phyloP scores from a whole-genome alignment of 2,329 filamentous ascomycete genomes.

The Metarhizium album region DNA sequence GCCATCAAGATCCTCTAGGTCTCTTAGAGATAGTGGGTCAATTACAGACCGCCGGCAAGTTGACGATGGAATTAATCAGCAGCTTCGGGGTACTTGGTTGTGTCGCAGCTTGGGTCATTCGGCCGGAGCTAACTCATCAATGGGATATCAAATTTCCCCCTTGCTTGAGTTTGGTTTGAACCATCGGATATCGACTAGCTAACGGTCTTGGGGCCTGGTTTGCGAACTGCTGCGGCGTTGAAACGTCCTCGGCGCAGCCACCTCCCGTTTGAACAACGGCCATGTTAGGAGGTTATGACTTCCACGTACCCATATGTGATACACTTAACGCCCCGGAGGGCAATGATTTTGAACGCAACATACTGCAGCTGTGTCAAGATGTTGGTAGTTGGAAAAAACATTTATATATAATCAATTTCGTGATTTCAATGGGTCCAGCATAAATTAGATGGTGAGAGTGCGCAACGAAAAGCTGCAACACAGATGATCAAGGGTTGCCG shows the following conservation, averaged over 20 bases:
- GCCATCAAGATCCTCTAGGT: slow-evolving; percentile 66
- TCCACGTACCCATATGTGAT: neutral
- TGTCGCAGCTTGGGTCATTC: slow-evolving; percentile 50
- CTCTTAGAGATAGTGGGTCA: slow-evolving; percentile 59
- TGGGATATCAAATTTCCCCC: slow-evolving; percentile 6
- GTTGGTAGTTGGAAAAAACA: too few relatives aligned
- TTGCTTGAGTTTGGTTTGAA: neutral
- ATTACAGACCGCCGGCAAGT: slow-evolving; percentile 52
- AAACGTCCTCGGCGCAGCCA: neutral
- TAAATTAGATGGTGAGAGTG: too few relatives aligned
- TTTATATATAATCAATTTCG: too few relatives aligned
- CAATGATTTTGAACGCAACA: neutral
- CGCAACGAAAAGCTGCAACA: too few relatives aligned
- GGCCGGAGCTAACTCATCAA: slow-evolving; percentile 12
- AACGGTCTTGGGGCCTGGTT: too few relatives aligned
- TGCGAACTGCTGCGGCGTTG: neutral
- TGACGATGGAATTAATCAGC: slow-evolving; percentile 63
- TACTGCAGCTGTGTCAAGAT: neutral
- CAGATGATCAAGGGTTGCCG: neutral
- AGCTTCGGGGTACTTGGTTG: slow-evolving; percentile 66
- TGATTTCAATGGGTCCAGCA: too few relatives aligned
- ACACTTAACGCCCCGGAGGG: neutral
- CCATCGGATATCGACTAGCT: neutral
- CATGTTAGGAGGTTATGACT: neutral
- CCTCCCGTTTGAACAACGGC: neutral